phyloP scores from a whole-genome alignment of 768 basidiomycete genomes.

The Cantharellus anzutake region DNA sequence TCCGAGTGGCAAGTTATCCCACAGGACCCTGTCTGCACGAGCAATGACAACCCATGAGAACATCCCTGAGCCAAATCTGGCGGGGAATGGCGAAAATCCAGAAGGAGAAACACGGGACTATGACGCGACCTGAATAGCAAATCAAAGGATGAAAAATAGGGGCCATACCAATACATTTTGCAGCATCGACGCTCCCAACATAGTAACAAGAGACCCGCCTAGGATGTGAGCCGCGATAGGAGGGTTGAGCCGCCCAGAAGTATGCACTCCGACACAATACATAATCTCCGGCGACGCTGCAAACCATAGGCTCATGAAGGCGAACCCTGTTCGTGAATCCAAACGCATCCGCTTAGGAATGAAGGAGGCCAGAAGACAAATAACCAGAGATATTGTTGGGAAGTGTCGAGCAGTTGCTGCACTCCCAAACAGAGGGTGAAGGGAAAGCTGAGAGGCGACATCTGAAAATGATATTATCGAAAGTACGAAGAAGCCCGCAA shows the following conservation, averaged over 20 bases:
- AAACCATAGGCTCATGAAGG: slow-evolving; percentile 25
- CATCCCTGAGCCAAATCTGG: not conserved
- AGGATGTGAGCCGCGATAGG: slow-evolving; percentile 36
- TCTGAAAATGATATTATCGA: slow-evolving; percentile 32
- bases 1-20: not conserved
- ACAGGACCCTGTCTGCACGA: not conserved
- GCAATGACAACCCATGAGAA: not conserved
- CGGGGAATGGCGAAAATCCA: not conserved
- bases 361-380: slow-evolving; percentile 18
- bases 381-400: slow-evolving; percentile 19
- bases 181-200: slow-evolving; percentile 20
- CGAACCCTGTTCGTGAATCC: slow-evolving; percentile 18
- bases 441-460: slow-evolving; percentile 39
- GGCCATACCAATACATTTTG: not conserved
- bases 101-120: not conserved
- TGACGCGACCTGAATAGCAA: not conserved
- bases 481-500: too few relatives aligned
- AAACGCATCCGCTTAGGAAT: slow-evolving; percentile 14
- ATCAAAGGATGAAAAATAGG: not conserved
- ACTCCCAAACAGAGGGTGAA: slow-evolving; percentile 53
- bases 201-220: slow-evolving; percentile 39
- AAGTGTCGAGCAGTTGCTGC: slow-evolving; percentile 35
- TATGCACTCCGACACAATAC: slow-evolving; percentile 45
- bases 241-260: slow-evolving; percentile 33
- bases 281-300: slow-evolving; percentile 38